phyloP scores from a whole-genome alignment of 306 rosid genomes.

The Vigna angularis region DNA sequence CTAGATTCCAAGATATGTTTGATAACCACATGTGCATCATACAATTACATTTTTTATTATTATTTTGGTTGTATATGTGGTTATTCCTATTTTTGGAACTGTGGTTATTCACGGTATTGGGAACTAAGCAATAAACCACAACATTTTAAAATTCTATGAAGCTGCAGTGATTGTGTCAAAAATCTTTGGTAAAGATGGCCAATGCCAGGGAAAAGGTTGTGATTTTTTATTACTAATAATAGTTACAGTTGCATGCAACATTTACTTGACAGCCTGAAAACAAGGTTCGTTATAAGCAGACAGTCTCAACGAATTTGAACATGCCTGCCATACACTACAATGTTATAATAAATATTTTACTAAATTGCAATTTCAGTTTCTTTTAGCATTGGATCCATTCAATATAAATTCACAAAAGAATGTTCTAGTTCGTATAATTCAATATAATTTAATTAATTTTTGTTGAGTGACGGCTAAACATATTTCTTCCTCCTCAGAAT shows the following conservation, averaged over 20 bases:
- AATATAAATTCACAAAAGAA: too few relatives aligned
- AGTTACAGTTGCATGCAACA: not conserved
- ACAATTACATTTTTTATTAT: not conserved
- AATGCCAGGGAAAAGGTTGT: too few relatives aligned
- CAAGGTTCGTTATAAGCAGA: too few relatives aligned
- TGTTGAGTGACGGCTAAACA: not conserved
- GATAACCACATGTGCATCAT: slow-evolving; percentile 28
- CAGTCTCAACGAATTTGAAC: too few relatives aligned
- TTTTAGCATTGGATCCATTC: too few relatives aligned
- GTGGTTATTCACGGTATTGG: slow-evolving; percentile 1
- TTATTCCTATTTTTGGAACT: not conserved
- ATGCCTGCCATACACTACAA: too few relatives aligned
- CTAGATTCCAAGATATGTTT: slow-evolving; percentile 23
- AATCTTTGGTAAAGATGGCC: not conserved
- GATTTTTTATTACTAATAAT: not conserved
- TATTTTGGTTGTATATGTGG: slow-evolving; percentile 26
- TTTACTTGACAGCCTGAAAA: too few relatives aligned
- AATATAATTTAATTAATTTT: too few relatives aligned
- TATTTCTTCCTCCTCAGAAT: not conserved
- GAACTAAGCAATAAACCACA: slow-evolving; percentile 4
- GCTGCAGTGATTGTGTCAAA: not conserved
- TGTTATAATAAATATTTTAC: too few relatives aligned
- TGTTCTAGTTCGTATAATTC: too few relatives aligned
- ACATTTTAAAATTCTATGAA: not conserved
- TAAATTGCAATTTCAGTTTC: too few relatives aligned